Percentiles rank a stretch among this genome's conserved stretches.
phyloP scores from a whole-genome alignment of 2,329 filamentous ascomycete species.

The Ceratocystis cacaofunesta region DNA sequence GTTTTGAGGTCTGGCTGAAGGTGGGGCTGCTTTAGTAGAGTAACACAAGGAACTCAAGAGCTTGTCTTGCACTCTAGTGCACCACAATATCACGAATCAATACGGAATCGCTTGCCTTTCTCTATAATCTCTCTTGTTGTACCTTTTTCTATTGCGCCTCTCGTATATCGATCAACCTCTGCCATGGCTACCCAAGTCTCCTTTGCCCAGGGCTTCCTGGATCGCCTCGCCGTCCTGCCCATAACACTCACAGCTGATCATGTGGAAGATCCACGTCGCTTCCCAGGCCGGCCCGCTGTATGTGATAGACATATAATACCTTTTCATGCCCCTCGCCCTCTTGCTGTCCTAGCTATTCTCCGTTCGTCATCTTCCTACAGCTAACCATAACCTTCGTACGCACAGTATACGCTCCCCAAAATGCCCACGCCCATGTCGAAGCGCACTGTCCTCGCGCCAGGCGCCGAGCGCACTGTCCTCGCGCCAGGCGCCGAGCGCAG shows the following conservation, averaged over 20 bases:
- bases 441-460: conserved; percentile 33
- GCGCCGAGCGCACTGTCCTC: conserved; percentile 33
- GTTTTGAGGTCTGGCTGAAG: not conserved
- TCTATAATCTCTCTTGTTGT: not conserved
- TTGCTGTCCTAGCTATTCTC: not conserved
- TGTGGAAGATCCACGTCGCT: conserved; percentile 70
- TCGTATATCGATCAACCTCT: not conserved
- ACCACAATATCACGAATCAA: not conserved
- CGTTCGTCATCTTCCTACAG: not conserved
- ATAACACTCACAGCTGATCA: conserved; percentile 76
- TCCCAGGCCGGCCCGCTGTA: conserved; percentile 65
- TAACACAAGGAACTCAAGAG: not conserved
- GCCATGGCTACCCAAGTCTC: conserved; percentile 47
- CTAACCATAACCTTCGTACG: not conserved
- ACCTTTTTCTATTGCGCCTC: not conserved
- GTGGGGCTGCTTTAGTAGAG: conserved; percentile 1
- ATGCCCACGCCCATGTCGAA: conserved; percentile 44
- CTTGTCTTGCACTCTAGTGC: not conserved
- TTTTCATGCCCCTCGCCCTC: not conserved
- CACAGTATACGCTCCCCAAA: conserved; percentile 56
- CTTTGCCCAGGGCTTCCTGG: conserved; percentile 74
- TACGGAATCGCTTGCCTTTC: not conserved
- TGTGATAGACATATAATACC: conserved; percentile 12
- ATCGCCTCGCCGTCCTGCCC: conserved; percentile 61
- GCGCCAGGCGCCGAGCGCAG: conserved; percentile 39